phyloP scores from a whole-genome alignment of 2,329 filamentous ascomycete genomes.

The Aspergillus fischeri region DNA sequence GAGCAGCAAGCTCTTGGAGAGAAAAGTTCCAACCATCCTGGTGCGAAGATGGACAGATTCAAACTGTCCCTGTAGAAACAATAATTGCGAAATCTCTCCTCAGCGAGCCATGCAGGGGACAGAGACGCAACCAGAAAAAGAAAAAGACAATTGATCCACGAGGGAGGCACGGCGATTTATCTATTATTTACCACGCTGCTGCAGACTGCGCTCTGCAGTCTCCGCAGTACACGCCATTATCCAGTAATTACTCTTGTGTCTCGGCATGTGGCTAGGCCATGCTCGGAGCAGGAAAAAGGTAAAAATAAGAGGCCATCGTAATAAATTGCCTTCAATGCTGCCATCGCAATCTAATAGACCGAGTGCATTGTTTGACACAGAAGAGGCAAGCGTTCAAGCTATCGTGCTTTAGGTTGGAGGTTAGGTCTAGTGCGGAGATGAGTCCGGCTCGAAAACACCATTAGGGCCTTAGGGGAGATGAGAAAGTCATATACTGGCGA shows the following conservation, averaged over 20 bases:
- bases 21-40: slow-evolving; percentile 13
- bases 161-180: neutral
- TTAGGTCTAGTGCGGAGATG: slow-evolving; percentile 1
- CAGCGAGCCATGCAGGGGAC: neutral
- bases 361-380: neutral
- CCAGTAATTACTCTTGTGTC: neutral
- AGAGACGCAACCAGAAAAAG: neutral
- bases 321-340: neutral
- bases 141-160: neutral
- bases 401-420: neutral
- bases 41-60: neutral
- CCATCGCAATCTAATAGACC: neutral
- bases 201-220: neutral
- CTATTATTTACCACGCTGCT: neutral
- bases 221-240: neutral
- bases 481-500: neutral
- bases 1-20: slow-evolving; percentile 24
- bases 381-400: neutral
- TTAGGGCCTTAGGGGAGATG: neutral
- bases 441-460: neutral
- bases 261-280: neutral
- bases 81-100: neutral
- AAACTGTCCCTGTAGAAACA: neutral
- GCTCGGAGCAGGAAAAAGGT: neutral
- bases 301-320: neutral